These are phyloP conservation scores for Ilex asprella DNA, from an alignment of 257 asterid genomes.

Conservation along the genomic window DNA sequence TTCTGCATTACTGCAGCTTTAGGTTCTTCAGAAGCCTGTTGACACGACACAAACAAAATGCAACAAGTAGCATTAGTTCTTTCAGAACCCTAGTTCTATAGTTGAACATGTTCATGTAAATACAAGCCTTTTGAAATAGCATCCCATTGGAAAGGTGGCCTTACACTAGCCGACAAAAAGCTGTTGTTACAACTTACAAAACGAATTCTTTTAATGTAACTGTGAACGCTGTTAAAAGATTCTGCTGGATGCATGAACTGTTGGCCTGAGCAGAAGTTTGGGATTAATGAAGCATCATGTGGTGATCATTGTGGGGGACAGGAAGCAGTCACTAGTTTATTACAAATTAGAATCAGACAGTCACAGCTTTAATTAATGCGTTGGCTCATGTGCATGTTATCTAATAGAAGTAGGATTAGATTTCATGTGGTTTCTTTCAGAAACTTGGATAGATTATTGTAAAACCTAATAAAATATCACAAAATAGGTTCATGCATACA, in stretches of 20 bases:
- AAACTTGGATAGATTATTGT: conserved; percentile 7
- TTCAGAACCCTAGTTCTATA: not conserved
- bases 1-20: not conserved
- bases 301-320: conserved; percentile 9
- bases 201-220: too few species aligned
- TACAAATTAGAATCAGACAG: conserved; percentile 1
- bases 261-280: not conserved
- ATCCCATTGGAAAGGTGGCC: not conserved
- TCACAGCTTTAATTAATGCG: conserved; percentile 2
- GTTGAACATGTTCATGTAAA: not conserved
- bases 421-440: conserved; percentile 18
- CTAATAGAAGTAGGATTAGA: conserved; percentile 15
- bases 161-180: too few species aligned
- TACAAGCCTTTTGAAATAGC: too few species aligned
- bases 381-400: conserved; percentile 17
- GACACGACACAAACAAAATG: not conserved
- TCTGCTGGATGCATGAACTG: not conserved
- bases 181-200: too few species aligned
- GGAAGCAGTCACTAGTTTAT: conserved; percentile 2
- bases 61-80: not conserved
- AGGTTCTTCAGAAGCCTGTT: conserved; percentile 5
- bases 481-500: not conserved
- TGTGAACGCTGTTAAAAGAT: not conserved
- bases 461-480: conserved; percentile 1
- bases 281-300: conserved; percentile 1